phyloP scores from a whole-genome alignment of 805 yeast species.

The Metschnikowia gruessii region DNA sequence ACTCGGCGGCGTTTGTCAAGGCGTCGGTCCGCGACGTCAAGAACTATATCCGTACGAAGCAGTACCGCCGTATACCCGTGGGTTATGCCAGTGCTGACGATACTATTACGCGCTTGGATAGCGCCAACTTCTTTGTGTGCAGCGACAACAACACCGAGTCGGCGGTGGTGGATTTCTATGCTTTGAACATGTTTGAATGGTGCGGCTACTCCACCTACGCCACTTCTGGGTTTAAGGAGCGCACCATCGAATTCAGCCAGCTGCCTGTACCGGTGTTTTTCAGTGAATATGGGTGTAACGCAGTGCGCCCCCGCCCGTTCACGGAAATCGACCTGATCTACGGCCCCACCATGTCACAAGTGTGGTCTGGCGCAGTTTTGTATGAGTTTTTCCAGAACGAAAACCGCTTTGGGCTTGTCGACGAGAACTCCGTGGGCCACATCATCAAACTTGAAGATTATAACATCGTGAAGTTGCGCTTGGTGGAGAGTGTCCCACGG shows the following conservation, averaged over 20 bases:
- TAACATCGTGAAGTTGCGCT: constrained; percentile 26
- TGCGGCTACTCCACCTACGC: constrained; percentile 39
- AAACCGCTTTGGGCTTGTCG: constrained; percentile 38
- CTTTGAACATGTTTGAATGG: constrained; percentile 41
- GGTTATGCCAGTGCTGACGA: constrained; percentile 43
- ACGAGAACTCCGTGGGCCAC: constrained; percentile 25
- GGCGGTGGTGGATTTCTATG: constrained; percentile 32
- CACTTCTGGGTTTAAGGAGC: constrained; percentile 37
- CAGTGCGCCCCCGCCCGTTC: constrained; percentile 36
- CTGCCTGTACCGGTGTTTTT: constrained; percentile 38
- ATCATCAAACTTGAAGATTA: constrained; percentile 32
- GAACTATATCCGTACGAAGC: constrained; percentile 25
- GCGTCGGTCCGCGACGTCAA: constrained; percentile 38
- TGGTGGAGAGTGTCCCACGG: constrained; percentile 22
- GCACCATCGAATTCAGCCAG: constrained; percentile 29
- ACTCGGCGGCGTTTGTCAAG: constrained; percentile 35
- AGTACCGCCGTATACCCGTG: constrained; percentile 36
- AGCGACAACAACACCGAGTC: constrained; percentile 4
- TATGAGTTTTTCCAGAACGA: constrained; percentile 37
- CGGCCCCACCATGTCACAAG: constrained; percentile 32
- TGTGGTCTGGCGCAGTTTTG: constrained; percentile 41
- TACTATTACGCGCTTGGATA: constrained; percentile 25
- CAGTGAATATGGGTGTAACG: constrained; percentile 41
- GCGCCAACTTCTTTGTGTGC: constrained; percentile 35
- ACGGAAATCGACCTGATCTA: constrained; percentile 37